Percentiles rank a stretch among this genome's conserved stretches.
Evolutionary conservation across 2,329 filamentous ascomycete species (phyloP).

Genomic region (Aspergillus sp.): DNA sequence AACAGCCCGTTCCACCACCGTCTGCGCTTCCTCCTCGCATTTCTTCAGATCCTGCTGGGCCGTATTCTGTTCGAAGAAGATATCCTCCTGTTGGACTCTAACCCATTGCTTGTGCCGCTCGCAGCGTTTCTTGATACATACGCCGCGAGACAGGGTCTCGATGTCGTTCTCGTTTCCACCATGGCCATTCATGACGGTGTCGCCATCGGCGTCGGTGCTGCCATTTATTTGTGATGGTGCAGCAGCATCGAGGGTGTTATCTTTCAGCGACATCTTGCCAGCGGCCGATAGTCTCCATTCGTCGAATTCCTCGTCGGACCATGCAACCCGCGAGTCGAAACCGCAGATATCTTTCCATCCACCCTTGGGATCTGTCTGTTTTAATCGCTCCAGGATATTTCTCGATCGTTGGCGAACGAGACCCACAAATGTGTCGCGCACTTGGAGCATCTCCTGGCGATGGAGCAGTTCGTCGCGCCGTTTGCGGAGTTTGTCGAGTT

Average conservation of each 20-base stretch:
- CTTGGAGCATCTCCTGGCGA: slow-evolving; percentile 34
- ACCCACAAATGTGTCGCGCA: slow-evolving; percentile 35
- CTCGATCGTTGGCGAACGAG: slow-evolving; percentile 37
- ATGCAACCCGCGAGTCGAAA: slow-evolving; percentile 39
- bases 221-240: slow-evolving; percentile 9
- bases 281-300: slow-evolving; percentile 36
- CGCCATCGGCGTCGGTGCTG: slow-evolving; percentile 23
- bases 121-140: slow-evolving; percentile 42
- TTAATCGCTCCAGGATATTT: slow-evolving; percentile 36
- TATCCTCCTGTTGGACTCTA: slow-evolving; percentile 40
- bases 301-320: slow-evolving; percentile 43
- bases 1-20: slow-evolving; percentile 38
- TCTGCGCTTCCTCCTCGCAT: slow-evolving; percentile 34
- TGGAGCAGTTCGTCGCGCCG: slow-evolving; percentile 27
- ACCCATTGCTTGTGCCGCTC: slow-evolving; percentile 42
- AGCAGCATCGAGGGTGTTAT: slow-evolving; percentile 28
- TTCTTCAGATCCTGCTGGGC: slow-evolving; percentile 31
- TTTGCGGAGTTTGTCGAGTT: slow-evolving; percentile 31
- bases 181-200: slow-evolving; percentile 27
- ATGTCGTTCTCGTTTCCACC: slow-evolving; percentile 20
- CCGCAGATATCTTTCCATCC: slow-evolving; percentile 44
- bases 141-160: slow-evolving; percentile 26
- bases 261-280: slow-evolving; percentile 32
- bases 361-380: slow-evolving; percentile 37
- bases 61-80: slow-evolving; percentile 35